Base-by-base conservation (phyloP, 148 eudicot genomes). In the Bassia scoparia region DNA sequence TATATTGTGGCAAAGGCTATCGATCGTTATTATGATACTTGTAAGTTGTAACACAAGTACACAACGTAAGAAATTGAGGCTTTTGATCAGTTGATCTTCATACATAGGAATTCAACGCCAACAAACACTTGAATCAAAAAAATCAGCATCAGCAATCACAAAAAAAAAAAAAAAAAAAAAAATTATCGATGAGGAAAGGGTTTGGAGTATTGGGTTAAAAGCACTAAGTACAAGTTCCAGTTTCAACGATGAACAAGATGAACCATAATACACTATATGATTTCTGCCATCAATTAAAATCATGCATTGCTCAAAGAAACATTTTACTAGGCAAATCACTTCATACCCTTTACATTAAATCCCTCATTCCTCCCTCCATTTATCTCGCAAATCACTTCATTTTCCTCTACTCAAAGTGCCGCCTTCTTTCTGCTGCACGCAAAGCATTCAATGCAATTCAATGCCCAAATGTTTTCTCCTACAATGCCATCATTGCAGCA, bases 351-450 rank as follows among this genome's bases (percentile, higher is more conserved):
- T 89, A 91, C 83, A 73, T 87, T 70, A 87, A 89, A 72, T 81
- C 85, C 21, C 49, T 80, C 20, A 71, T 89, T 62, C 87, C 89
- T 16, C 80, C 80, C 16, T 85, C 89, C 23, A 84, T 86, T 21
- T 91, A 87, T 72, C 82, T 91, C 56, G 83, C 93, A 81, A 91
- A 91, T 68, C 93, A 91, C 77, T 91, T 91, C 85, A 82, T 88
- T 73, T 82, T 91, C 78, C 86, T 91, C 61, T 91, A 91, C 88
- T 87, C 97, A 78, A 88, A 86, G 77, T 91, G 91, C 74, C 74
- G 86, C 81, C 84, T 63, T 50, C 82, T 91, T 43, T 14, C 78
- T 55, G 67, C 86, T 10, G 93, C 97, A 67, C 86, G 82, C 13
- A 79, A 48, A 0, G 83, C 76, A 73, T 91, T 91, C 75, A 74